Evolutionary conservation across 768 basidiomycete species (phyloP).

Genomic region (Scleroderma citrinum): DNA sequence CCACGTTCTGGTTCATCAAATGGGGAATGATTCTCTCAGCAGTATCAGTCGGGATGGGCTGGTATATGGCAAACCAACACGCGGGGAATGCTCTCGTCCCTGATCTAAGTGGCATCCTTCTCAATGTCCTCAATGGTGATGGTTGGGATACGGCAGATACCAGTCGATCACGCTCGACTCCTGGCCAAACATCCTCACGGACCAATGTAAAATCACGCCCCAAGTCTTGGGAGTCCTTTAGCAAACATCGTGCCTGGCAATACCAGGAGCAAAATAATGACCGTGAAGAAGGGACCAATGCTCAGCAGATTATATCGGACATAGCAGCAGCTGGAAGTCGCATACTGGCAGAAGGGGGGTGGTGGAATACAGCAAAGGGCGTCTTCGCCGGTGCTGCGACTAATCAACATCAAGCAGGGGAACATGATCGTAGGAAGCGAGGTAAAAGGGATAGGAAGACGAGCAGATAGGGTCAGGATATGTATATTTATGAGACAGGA

Average conservation of each 20-base stretch:
- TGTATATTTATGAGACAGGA: no score
- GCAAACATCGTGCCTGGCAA: conserved; percentile 56
- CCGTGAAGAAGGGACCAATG: conserved; percentile 27
- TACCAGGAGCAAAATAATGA: conserved; percentile 28
- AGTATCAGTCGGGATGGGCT: conserved; percentile 50
- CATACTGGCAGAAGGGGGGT: conserved; percentile 28
- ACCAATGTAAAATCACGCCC: conserved; percentile 23
- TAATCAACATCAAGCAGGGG: conserved; percentile 6
- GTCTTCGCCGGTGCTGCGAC: conserved; percentile 16
- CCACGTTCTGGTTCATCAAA: conserved; percentile 64
- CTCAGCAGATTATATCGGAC: conserved; percentile 42
- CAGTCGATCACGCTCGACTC: conserved; percentile 13
- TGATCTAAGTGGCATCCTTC: conserved; percentile 35
- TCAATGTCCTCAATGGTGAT: conserved; percentile 38
- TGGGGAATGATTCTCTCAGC: conserved; percentile 62
- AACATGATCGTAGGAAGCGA: conserved; percentile 5
- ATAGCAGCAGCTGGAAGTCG: conserved; percentile 33
- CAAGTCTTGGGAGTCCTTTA: conserved; percentile 65
- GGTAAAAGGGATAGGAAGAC: conserved; percentile 10
- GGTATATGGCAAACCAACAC: conserved; percentile 42
- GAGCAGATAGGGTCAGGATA: not conserved
- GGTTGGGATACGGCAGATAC: conserved; percentile 25
- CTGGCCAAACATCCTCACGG: conserved; percentile 9
- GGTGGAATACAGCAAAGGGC: conserved; percentile 34
- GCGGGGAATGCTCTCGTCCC: conserved; percentile 31